Evolutionary conservation across 768 basidiomycete species (phyloP), one percentile per base, ranked within the genome.

Genomic region (Auricularia sp.): DNA sequence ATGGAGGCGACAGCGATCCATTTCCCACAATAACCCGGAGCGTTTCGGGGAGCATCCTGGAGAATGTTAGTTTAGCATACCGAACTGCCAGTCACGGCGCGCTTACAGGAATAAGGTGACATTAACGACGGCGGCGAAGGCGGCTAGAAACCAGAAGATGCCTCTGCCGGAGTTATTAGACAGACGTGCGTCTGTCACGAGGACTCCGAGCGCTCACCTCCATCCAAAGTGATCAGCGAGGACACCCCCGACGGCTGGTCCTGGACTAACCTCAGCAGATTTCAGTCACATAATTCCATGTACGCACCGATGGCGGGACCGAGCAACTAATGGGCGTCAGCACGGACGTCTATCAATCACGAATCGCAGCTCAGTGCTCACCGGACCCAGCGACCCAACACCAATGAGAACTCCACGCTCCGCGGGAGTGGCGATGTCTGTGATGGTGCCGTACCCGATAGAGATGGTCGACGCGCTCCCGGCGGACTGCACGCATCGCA

Each of bases 361-460:
- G 29, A 29, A 29, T 29, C 29, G 29, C 29, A 29, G 39, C 14
- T 59, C 3, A 21, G 10, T n/a, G 70, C 82, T 51, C 66, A 84
- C 86, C 79, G 87, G 85, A 0, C 87, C 87, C 2, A 87, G 65
- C 42, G 74, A 79, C 72, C 84, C 90, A 10, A 89, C 61, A 2
- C 90, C 91, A 64, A 85, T 81, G 73, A 86, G 91, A 6, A 84
- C 81, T 18, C 88, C 92, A 43, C 91, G 78, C 74, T 93, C 90
- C 44, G 82, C 80, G 0, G 83, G 85, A 1, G 81, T 81, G 4
- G 89, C 82, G 36, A 95, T 87, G 71, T 95, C 92, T 2, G 84
- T 84, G 63, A 95, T 82, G 5, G 90, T 84, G 4, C 92, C 92
- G 42, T 87, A 84, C 62, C 87, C 87, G 85, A 67, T 43, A 36